Evolutionary conservation across 495 filamentous ascomycete genomes (phyloP), one percentile per base, ranked within the genome.

Genomic region (Neurospora discreta): DNA sequence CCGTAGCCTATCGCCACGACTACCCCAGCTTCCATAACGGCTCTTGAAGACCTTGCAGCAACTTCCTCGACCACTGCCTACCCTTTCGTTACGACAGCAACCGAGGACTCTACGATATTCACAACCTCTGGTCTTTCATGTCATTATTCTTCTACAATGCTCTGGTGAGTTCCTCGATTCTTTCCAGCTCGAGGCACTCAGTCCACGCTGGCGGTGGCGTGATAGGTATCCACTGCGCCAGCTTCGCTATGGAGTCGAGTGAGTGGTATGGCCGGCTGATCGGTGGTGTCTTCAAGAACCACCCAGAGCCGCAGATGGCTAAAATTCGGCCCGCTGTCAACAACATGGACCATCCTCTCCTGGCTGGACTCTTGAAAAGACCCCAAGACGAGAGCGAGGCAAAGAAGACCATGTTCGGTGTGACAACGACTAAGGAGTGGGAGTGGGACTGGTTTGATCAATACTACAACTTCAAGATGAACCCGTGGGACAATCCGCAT

Each of bases 381-480:
- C 52, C 26, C 6, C 11, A 74, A 67, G 71, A 70, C 58, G 68
- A 69, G 13, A 69, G 23, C 15, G 67, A 60, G 46, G 33, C 18
- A 18, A 42, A 41, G 26, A 69, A n/a, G 42, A 26, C 5, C 4
- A n/a, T 10, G 18, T 18, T 60, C n/a, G 39, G n/a, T 0, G 40
- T 69, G 3, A 60, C 52, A 11, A 30, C 38, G 26, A 38, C 52
- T 1, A 69, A 26, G 18, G 65, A 16, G 18, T 46, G 42, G 76
- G 70, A 70, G 26, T 74, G 74, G 74, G 43, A 69, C n/a, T 83
- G 80, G 79, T 74, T 79, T 71, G 80, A 82, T 43, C 80, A 84
- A 71, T 82, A 80, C 79, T 84, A 84, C 69, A 80, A 80, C 72
- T 82, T 82, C 73, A 74, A 75, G 71, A 41, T 60, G 67, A 77